Evolutionary conservation across 345 rosid genomes (phyloP), one percentile per base, ranked within the genome.

Genomic region (Pugionium cornutum): DNA sequence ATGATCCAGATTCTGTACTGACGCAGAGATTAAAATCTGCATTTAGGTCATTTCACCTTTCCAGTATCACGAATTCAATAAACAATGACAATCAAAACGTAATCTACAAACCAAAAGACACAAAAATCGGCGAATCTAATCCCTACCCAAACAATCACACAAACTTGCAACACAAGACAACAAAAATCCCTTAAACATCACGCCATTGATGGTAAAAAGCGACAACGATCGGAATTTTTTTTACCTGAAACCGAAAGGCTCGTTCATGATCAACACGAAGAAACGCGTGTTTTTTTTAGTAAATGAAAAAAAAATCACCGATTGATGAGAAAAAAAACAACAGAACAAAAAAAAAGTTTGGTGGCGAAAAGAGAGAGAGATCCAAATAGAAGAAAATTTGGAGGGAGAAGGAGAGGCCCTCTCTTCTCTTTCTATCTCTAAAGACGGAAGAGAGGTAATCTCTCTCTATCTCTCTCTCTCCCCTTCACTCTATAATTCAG

Each of bases 181-280:
- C 9, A 50, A 39, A 34, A 69, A 58, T 50, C 28, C 7, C 26
- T 47, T 56, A 46, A 49, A 40, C 58, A 25, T 39, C 7, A 58
- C 62, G 62, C 36, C 3, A 7, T 0, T 7, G 44, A 40, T 18
- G 44, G 44, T 40, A 1, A 40, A 40, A 2, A 5, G 44, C 43
- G 7, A 39, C 9, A 37, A 34, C 32, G 47, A 63, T 54, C 54
- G 69, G 64, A 45, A 42, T 56, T 4, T 35, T 29, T 6, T 6
- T 42, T 66, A 73, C 77, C 77, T 59, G 77, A 59, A 66, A 58
- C 46, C 37, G 28, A 58, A 45, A 73, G 72, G 62, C 3, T 66
- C 63, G 57, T 49, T 51, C 72, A 73, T 66, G 45, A 66, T 73
- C 72, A 37, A 66, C 4, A 31, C 63, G 68, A 53, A 52, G 31